phyloP scores from a whole-genome alignment of 2,329 filamentous ascomycete species.

The Alternaria postmessia region DNA sequence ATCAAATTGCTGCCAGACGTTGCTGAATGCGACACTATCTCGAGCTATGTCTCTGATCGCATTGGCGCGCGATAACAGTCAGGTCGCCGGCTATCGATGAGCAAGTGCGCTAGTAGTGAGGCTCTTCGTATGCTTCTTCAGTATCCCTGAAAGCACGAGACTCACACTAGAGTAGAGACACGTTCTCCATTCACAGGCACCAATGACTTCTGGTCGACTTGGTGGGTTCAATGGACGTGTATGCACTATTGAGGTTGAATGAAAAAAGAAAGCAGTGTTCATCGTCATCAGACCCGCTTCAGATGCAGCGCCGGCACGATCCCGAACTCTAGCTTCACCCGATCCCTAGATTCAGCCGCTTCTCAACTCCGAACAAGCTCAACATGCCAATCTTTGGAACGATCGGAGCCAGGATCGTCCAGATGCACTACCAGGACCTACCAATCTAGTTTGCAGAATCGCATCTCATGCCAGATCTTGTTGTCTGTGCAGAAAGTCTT shows the following conservation, averaged over 20 bases:
- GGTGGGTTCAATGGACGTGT: not conserved
- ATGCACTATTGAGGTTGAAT: not conserved
- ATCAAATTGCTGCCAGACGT: not conserved
- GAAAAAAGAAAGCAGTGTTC: not conserved
- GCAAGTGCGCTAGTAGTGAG: not conserved
- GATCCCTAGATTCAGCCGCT: not conserved
- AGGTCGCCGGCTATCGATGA: no score
- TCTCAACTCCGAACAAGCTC: not conserved
- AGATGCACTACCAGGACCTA: not conserved
- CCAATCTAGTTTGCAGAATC: not conserved
- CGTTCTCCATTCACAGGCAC: not conserved
- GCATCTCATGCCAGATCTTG: not conserved
- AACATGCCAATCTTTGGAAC: not conserved
- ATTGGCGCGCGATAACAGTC: not conserved
- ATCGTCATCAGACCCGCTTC: conserved; percentile 5
- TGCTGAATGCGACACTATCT: not conserved
- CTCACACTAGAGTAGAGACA: not conserved
- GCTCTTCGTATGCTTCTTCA: not conserved
- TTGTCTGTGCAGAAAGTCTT: not conserved
- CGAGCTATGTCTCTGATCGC: not conserved
- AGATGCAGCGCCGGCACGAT: not conserved
- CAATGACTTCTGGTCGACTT: not conserved
- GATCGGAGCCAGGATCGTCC: not conserved
- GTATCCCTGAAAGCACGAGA: not conserved
- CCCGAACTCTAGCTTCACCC: not conserved